Conservation (phyloP, 2,329 filamentous ascomycete species). For the Fusarium avenaceum region DNA sequence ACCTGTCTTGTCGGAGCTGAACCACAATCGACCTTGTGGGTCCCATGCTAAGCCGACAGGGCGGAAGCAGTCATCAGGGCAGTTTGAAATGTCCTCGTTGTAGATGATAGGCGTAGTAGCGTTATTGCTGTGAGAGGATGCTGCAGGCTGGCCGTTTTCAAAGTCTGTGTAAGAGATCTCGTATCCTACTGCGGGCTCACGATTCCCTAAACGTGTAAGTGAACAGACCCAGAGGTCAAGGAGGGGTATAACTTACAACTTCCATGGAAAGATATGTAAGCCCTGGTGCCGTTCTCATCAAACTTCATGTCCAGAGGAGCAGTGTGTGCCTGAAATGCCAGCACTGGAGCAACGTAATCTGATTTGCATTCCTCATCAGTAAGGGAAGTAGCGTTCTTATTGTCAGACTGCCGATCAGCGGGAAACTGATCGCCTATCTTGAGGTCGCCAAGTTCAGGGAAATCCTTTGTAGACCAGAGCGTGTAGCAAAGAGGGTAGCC, state of each 20-base stretch:
- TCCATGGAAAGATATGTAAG: conserved; percentile 79
- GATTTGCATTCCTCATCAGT: conserved; percentile 61
- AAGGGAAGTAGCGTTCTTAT: conserved; percentile 48
- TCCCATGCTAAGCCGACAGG: conserved; percentile 71
- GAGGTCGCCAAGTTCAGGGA: conserved; percentile 58
- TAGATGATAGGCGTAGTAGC: conserved; percentile 67
- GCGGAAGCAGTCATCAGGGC: conserved; percentile 71
- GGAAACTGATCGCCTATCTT: conserved; percentile 66
- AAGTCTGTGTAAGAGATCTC: conserved; percentile 60
- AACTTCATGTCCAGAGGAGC: conserved; percentile 81
- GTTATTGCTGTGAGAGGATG: conserved; percentile 58
- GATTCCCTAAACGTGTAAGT: conserved; percentile 55
- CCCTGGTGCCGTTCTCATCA: conserved; percentile 66
- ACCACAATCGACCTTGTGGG: conserved; percentile 67
- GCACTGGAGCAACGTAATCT: conserved; percentile 62
- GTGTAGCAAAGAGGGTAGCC: conserved; percentile 80
- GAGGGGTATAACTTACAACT: conserved; percentile 65
- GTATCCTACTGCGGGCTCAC: conserved; percentile 62
- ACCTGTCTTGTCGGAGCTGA: conserved; percentile 73
- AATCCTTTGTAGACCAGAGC: conserved; percentile 68
- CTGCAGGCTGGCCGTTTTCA: conserved; percentile 58
- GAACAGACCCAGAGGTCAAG: background rate
- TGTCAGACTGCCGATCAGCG: conserved; percentile 46
- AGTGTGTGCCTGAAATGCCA: conserved; percentile 74
- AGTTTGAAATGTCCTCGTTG: conserved; percentile 66